A percentile compares a stretch with the other conserved stretches of the same genome.
These are phyloP conservation scores for Durio zibethinus DNA, from an alignment of 345 rosid genomes.

Conservation along the genomic window DNA sequence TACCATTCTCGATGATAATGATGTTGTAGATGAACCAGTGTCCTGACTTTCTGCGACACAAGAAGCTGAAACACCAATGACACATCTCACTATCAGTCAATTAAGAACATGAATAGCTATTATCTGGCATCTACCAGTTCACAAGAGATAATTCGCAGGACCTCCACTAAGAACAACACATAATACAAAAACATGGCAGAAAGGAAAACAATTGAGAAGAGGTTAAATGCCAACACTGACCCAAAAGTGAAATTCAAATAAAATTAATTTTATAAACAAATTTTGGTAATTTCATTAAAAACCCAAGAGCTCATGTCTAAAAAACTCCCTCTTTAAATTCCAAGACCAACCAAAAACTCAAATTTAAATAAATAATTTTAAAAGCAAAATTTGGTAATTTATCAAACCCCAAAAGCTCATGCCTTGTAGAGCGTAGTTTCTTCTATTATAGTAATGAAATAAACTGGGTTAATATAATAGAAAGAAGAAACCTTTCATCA, in stretches of 20 bases:
- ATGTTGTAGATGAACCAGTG: conserved; percentile 66
- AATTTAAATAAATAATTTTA: not conserved
- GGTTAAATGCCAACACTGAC: not conserved
- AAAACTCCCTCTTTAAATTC: not conserved
- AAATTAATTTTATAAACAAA: not conserved
- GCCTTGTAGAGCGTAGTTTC: not conserved
- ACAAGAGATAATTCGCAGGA: not conserved
- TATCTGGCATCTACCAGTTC: not conserved
- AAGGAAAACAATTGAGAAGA: not conserved
- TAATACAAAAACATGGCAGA: not conserved
- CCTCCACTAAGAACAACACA: not conserved
- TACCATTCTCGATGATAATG: conserved; percentile 56
- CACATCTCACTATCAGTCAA: conserved; percentile 10
- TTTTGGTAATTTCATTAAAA: not conserved
- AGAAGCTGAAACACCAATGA: conserved; percentile 44
- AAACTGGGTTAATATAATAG: not conserved
- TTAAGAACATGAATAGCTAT: not conserved
- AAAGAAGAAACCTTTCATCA: not conserved
- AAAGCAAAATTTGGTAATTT: not conserved
- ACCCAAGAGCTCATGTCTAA: not conserved
- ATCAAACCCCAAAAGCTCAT: not conserved
- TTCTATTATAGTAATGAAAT: not conserved
- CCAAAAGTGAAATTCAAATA: not conserved
- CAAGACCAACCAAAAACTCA: not conserved
- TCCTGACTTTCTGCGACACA: conserved; percentile 82